A percentile compares a stretch with the other conserved stretches of the same genome.
Evolutionary conservation across 2,329 filamentous ascomycete genomes (phyloP).

Genomic region (Mycosphaerella arachidis): DNA sequence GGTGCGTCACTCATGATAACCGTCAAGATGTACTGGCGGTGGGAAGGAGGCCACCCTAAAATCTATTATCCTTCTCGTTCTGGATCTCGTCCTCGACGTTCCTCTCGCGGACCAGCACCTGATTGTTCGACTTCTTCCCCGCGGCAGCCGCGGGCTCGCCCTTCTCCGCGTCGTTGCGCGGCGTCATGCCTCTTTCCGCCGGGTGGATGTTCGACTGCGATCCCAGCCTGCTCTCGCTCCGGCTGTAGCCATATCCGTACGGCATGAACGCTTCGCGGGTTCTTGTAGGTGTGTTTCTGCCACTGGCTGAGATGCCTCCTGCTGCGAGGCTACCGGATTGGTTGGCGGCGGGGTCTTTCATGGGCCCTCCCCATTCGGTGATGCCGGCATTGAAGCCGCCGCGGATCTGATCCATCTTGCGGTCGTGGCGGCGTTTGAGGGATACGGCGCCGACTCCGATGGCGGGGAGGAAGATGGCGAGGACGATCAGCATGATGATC

Average conservation of each 20-base stretch:
- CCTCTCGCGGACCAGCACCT: conserved; percentile 22
- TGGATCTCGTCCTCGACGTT: conserved; percentile 8
- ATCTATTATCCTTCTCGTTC: conserved; percentile 1
- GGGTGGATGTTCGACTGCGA: conserved; percentile 12
- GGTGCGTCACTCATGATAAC: background rate
- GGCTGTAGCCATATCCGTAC: conserved; percentile 31
- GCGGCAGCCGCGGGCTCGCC: conserved; percentile 4
- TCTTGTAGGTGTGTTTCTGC: conserved; percentile 25
- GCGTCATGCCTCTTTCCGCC: conserved; percentile 22
- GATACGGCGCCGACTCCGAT: conserved; percentile 65
- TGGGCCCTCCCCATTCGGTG: conserved; percentile 27
- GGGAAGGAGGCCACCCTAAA: background rate
- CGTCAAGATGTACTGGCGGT: background rate
- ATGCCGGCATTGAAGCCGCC: conserved; percentile 36
- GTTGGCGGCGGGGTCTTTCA: conserved; percentile 13
- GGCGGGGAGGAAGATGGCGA: conserved; percentile 63
- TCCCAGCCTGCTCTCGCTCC: conserved; percentile 23
- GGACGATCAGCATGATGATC: conserved; percentile 74
- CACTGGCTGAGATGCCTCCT: conserved; percentile 10
- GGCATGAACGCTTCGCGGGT: conserved; percentile 34
- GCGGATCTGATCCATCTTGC: conserved; percentile 54
- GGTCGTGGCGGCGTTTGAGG: conserved; percentile 69
- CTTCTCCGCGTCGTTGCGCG: conserved; percentile 21
- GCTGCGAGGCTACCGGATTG: conserved; percentile 6
- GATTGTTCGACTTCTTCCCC: conserved; percentile 14